phyloP scores from a whole-genome alignment of 1,284 basidiomycete genomes.

The Kwoniella shivajii region DNA sequence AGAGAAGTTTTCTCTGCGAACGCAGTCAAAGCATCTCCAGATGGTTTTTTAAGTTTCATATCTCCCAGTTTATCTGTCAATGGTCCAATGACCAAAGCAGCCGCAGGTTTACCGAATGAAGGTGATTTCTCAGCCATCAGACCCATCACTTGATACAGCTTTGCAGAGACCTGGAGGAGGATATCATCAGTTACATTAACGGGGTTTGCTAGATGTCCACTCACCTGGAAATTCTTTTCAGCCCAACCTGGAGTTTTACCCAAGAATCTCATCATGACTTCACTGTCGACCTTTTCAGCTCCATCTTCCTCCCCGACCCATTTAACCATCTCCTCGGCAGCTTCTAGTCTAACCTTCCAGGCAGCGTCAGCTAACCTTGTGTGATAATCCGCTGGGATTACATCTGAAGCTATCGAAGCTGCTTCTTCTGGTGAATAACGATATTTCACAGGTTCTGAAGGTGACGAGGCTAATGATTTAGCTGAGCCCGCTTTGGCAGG shows the following conservation, averaged over 20 bases:
- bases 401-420: slow-evolving; percentile 72
- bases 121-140: slow-evolving; percentile 76
- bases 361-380: slow-evolving; percentile 78
- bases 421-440: slow-evolving; percentile 91
- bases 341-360: slow-evolving; percentile 91
- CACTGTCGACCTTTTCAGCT: slow-evolving; percentile 74
- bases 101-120: slow-evolving; percentile 81
- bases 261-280: slow-evolving; percentile 86
- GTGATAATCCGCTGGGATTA: slow-evolving; percentile 73
- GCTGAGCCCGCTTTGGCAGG: slow-evolving; percentile 57
- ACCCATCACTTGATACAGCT: slow-evolving; percentile 76
- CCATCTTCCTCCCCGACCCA: slow-evolving; percentile 73
- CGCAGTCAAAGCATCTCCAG: slow-evolving; percentile 78
- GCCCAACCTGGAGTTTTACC: slow-evolving; percentile 90
- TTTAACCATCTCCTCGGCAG: slow-evolving; percentile 77
- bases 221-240: slow-evolving; percentile 97
- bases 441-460: slow-evolving; percentile 83
- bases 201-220: slow-evolving; percentile 22
- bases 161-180: slow-evolving; percentile 72
- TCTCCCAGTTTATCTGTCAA: slow-evolving; percentile 95
- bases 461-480: slow-evolving; percentile 61
- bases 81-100: slow-evolving; percentile 80
- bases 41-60: slow-evolving; percentile 93
- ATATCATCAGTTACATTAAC: neutral
- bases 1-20: slow-evolving; percentile 93